Base-by-base conservation (phyloP, 106 monocot genomes). In the Apostasia ramifera region DNA sequence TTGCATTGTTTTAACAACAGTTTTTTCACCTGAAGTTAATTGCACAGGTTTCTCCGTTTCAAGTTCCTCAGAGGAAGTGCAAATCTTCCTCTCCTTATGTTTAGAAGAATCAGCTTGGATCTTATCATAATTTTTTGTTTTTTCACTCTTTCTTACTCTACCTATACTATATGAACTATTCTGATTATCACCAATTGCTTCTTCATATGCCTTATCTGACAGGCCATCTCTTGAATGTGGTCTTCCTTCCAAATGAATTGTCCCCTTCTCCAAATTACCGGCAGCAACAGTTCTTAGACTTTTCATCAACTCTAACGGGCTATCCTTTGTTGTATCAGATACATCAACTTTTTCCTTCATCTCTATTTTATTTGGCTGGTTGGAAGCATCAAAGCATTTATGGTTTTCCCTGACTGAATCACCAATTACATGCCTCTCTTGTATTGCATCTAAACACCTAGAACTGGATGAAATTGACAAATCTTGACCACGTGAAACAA, bases 11-110 rank as follows among this genome's bases (percentile, higher is more conserved):
- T 74, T 85, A 53, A 80, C 81, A 56, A 14, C 57, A 51, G 47
- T 74, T 77, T 67, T 51, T 53, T 54, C 82, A 68, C 5, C 63
- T 66, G 70, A 73, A 73, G 39, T 59, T 72, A 71, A 78, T 6
- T 75, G 65, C 47, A 53, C 47, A 52, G 54, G 37, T 57, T 77
- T 66, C 11, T 55, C 70, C 37, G 72, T 82, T 55, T 73, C 7
- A 71, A 43, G 39, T 57, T 81, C 77, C 39, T 56, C 74, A 63
- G 63, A 26, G 47, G 41, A 14, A 72, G 46, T 67, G 51, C 40
- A 41, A 70, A 81, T 80, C 60, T 53, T 84, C 66, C 44, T 74
- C 60, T 46, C 54, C 55, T 60, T 82, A 45, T 41, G 44, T 52
- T 66, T 77, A 46, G 57, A 67, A 50, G 56, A 66, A 70, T 76